phyloP scores from a whole-genome alignment of 345 rosid genomes.

The Euphorbia peplus region DNA sequence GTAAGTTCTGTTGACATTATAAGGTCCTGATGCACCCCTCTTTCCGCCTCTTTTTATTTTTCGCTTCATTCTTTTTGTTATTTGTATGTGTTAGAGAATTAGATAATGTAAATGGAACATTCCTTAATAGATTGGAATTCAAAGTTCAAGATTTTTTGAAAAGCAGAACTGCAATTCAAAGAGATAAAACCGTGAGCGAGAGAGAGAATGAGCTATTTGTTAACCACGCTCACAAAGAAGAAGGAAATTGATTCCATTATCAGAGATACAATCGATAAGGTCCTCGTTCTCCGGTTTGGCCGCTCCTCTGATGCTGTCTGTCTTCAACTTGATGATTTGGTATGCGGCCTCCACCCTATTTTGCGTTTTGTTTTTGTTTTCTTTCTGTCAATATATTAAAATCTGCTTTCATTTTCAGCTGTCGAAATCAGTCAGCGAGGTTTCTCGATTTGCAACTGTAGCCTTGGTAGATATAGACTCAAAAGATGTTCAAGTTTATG shows the following conservation, averaged over 20 bases:
- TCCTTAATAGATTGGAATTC: neutral
- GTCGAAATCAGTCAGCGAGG: constrained; percentile 64
- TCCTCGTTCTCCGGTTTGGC: constrained; percentile 91
- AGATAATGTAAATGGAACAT: neutral
- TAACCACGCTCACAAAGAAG: constrained; percentile 59
- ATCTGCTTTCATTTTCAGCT: constrained; percentile 36
- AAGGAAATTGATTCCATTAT: constrained; percentile 65
- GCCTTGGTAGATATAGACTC: constrained; percentile 73
- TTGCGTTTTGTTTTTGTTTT: neutral
- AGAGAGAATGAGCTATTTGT: constrained; percentile 48
- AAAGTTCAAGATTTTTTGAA: neutral
- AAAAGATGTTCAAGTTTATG: constrained; percentile 71
- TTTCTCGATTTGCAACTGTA: constrained; percentile 61
- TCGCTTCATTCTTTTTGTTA: neutral
- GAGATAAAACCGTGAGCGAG: neutral
- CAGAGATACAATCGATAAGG: constrained; percentile 78
- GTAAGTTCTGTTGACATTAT: neutral
- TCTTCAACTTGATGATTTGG: constrained; percentile 74
- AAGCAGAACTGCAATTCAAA: neutral
- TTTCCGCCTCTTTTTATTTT: neutral
- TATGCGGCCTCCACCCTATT: constrained; percentile 6
- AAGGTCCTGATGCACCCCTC: neutral
- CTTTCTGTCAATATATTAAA: too few relatives aligned
- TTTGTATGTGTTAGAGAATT: neutral
- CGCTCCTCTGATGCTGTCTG: constrained; percentile 53